Base-by-base conservation (phyloP, 352 stramenopile species). In the Globisporangium splendens region DNA sequence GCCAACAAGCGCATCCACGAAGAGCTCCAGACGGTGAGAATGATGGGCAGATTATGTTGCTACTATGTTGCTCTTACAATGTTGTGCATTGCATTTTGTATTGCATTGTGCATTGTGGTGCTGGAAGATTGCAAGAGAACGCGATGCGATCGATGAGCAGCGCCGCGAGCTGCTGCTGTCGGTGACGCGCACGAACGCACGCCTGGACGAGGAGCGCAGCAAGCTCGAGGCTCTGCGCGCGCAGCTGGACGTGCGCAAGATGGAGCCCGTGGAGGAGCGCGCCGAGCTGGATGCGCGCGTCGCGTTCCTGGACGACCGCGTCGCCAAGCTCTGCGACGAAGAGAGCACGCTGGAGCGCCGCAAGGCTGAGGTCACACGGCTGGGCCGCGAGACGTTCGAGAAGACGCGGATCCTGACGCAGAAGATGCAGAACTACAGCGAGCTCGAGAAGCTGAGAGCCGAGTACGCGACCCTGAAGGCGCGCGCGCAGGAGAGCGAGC, bases 141-240 rank as follows among this genome's bases (percentile, higher is more conserved):
- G 82, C 0, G 75, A 89, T 24, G 75, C 79, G 6, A 70, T 92
- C 14, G 84, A 94, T 50, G 79, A 80, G 46, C 80, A 94, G 62
- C 80, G 82, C 5, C 70, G 76, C 13, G 80, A 92, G 57, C 62
- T 92, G 39, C 50, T 94, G 15, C 65, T 73, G 49, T 74, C 72
- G 8, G 69, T 88, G 56, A 72, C 77, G 39, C 70, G 69, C 31
- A 71, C 75, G 46, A 77, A 70, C 18, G 66, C 73, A 5, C 78
- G 82, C 14, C 63, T 77, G 3, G 82, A 94, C 59, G 82, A 94
- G 28, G 82, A 92, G 46, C 80, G 83, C 12, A 82, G 69, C n/a
- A 76, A 78, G 38, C 48, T 91, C 53, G 82, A 92, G 48, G 75
- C 77, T 8, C 57, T 68, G 33, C 78, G 75, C 46, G 69, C 63